Conservation (phyloP, 176 grass and related monocot genomes). For the Avena sativa region DNA sequence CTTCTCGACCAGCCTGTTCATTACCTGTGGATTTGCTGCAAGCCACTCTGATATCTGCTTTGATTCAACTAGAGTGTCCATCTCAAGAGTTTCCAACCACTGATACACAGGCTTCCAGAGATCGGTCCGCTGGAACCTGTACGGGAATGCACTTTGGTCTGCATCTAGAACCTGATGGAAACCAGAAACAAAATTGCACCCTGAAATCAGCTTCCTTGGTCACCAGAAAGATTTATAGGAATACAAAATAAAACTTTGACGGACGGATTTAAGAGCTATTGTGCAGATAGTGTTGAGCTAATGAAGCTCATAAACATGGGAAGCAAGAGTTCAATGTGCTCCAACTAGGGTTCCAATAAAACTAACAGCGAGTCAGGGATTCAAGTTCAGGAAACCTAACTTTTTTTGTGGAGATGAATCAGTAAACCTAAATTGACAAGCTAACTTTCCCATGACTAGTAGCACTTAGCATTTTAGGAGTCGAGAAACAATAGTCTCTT, state of each 20-base stretch:
- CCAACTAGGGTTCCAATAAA: background rate
- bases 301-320: slow-evolving; percentile 9
- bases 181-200: slow-evolving; percentile 16
- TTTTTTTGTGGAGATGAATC: no score
- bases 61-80: slow-evolving; percentile 66
- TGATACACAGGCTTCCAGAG: slow-evolving; percentile 92
- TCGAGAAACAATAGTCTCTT: background rate
- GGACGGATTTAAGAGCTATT: slow-evolving; percentile 4
- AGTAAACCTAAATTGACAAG: background rate
- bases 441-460: background rate
- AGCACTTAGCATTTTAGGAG: background rate
- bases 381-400: slow-evolving; percentile 10
- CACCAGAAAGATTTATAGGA: background rate
- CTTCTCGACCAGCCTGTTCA: slow-evolving; percentile 78
- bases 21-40: slow-evolving; percentile 64
- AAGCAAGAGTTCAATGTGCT: background rate
- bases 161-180: slow-evolving; percentile 58
- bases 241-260: background rate
- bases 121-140: slow-evolving; percentile 92
- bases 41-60: slow-evolving; percentile 91
- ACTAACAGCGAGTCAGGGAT: background rate
- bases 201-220: background rate
- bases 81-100: slow-evolving; percentile 84
- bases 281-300: background rate
- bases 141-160: slow-evolving; percentile 78